Evolutionary conservation across 257 asterid species (phyloP).

Genomic region (Przewalskia tangutica): DNA sequence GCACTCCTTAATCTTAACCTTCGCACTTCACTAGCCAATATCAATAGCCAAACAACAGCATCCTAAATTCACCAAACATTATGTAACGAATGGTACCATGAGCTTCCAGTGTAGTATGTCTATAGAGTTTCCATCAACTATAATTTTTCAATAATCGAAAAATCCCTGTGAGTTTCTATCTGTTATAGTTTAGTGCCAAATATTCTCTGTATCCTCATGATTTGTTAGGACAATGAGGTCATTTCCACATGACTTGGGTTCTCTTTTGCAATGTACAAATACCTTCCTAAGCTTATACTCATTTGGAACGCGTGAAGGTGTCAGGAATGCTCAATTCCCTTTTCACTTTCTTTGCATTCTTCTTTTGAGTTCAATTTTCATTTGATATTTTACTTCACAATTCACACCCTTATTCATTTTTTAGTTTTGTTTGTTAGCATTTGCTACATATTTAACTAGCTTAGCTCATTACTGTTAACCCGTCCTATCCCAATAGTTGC

Average conservation of each 20-base stretch:
- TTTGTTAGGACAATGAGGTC: not conserved
- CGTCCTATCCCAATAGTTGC: not conserved
- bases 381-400: not conserved
- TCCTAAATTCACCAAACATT: not conserved
- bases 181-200: not conserved
- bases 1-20: not conserved
- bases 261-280: not conserved
- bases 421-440: not conserved
- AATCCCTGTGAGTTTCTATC: not conserved
- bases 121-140: not conserved
- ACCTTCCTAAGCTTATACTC: not conserved
- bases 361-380: not conserved
- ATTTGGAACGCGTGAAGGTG: not conserved
- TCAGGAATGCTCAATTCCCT: not conserved
- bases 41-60: not conserved
- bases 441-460: not conserved
- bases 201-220: not conserved
- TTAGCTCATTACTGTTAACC: not conserved
- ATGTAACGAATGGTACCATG: not conserved
- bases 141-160: too few relatives aligned
- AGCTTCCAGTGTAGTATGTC: not conserved
- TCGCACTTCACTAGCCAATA: not conserved
- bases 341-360: not conserved
- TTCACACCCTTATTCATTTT: not conserved
- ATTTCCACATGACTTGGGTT: not conserved